Evolutionary conservation across 208 protist genomes (phyloP), one percentile per base, ranked within the genome.

Genomic region (Trypanosoma vivax): DNA sequence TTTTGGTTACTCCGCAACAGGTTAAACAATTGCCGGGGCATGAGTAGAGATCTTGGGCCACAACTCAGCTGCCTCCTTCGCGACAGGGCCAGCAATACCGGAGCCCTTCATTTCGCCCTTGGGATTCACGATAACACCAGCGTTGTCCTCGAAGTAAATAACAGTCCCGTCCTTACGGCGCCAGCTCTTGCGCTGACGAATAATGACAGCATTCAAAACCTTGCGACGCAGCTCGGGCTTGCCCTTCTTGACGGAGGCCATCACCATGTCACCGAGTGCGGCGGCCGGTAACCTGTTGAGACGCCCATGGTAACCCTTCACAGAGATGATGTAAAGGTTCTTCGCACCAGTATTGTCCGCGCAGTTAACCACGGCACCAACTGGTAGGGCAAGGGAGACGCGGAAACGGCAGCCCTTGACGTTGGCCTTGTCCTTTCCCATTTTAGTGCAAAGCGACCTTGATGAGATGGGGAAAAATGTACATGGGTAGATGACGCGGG

Each of bases 31-130:
- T 34, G 92, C 90, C 51, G 88, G 84, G 25, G 98, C 88, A 56
- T 93, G 83, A 27, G 88, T 88, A 61, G 97, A 94, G 78, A 99
- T 99, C 88, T 97, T 97, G 55, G 98, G 99, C 99, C 99, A 99
- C 40, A 99, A 83, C 58, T 99, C 99, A 31, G 98, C 98, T 80
- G 92, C 97, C 83, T 99, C 99, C 89, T 99, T 99, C 47, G 96
- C 97, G 41, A 99, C 97, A 56, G 98, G 99, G 24, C 98, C 98
- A 45, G 95, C 96, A 78, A 99, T 98, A 60, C 95, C 96, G 29
- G 98, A 99, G 52, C 98, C 96, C 93, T 99, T 99, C 89, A 99
- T 98, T 76, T 99, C 98, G 71, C 98, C 98, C 90, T 99, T 99
- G 51, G 92, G 92, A 88, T 99, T 99, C 40, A 99, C 97, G 61